A percentile compares a stretch with the other conserved stretches of the same genome.
These are phyloP conservation scores for Capronia americana DNA, from an alignment of 2,329 filamentous ascomycete species.

Conservation along the genomic window DNA sequence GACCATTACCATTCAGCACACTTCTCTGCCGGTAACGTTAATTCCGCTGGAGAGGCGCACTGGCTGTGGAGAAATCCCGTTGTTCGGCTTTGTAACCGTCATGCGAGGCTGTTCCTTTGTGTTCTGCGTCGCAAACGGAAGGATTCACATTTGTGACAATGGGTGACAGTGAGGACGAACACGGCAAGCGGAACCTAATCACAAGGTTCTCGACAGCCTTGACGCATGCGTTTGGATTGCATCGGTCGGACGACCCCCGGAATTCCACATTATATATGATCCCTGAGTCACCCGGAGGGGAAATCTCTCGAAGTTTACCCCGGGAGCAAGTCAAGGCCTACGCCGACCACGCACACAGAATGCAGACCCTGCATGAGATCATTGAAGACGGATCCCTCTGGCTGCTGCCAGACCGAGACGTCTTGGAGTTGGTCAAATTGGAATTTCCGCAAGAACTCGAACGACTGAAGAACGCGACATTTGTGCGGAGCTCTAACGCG, in stretches of 20 bases:
- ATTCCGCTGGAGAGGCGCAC: not conserved
- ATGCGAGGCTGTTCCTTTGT: slow-evolving; percentile 13
- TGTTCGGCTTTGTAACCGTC: not conserved
- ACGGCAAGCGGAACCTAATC: not conserved
- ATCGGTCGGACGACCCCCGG: not conserved
- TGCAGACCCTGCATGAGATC: slow-evolving; percentile 16
- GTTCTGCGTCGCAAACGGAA: slow-evolving; percentile 3
- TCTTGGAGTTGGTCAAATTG: slow-evolving; percentile 39
- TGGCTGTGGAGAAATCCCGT: not conserved
- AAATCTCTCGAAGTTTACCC: not conserved
- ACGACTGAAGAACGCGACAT: slow-evolving; percentile 42
- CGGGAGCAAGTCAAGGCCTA: not conserved
- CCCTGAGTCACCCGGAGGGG: not conserved
- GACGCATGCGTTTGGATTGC: not conserved
- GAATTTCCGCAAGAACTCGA: slow-evolving; percentile 42
- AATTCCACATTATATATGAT: not conserved
- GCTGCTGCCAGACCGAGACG: slow-evolving; percentile 31
- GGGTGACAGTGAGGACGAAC: slow-evolving; percentile 17
- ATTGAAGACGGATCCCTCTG: slow-evolving; percentile 32
- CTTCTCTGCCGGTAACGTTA: not conserved
- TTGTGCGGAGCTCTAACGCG: slow-evolving; percentile 23
- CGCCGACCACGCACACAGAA: not conserved
- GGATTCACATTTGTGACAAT: slow-evolving; percentile 8
- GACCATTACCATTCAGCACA: not conserved
- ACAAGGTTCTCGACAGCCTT: slow-evolving; percentile 13